phyloP scores from a whole-genome alignment of 352 stramenopile genomes.

The Pythium utonaiense region DNA sequence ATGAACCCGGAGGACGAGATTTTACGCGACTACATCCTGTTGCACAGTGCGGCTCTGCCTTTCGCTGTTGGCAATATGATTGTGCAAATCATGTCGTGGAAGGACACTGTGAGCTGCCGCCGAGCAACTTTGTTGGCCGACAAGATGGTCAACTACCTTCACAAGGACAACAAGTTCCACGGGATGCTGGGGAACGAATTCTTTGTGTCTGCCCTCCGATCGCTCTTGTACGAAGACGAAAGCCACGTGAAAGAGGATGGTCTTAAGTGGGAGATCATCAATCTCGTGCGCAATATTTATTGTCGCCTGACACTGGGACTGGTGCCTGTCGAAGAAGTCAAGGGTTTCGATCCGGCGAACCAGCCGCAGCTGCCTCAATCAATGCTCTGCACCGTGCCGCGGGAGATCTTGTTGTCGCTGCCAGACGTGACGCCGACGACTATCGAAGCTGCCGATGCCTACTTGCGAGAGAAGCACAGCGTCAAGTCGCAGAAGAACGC shows the following conservation, averaged over 20 bases:
- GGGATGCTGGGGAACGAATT: constrained; percentile 51
- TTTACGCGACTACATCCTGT: constrained; percentile 62
- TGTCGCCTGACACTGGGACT: constrained; percentile 63
- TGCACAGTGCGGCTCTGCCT: constrained; percentile 38
- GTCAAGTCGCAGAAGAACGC: constrained; percentile 83
- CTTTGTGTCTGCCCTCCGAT: constrained; percentile 54
- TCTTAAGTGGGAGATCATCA: constrained; percentile 84
- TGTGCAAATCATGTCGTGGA: constrained; percentile 63
- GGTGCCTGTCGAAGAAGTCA: constrained; percentile 71
- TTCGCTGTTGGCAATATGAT: constrained; percentile 50
- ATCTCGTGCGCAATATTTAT: constrained; percentile 81
- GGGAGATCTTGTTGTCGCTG: constrained; percentile 58
- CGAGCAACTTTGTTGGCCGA: constrained; percentile 55
- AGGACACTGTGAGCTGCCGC: constrained; percentile 68
- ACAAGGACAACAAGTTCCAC: constrained; percentile 36
- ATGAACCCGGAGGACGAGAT: constrained; percentile 53
- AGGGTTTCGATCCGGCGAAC: constrained; percentile 78
- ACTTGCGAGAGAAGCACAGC: constrained; percentile 69
- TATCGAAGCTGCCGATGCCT: constrained; percentile 44
- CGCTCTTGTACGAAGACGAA: constrained; percentile 50
- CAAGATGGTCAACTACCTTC: constrained; percentile 60
- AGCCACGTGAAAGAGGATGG: constrained; percentile 76
- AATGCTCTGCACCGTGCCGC: constrained; percentile 40
- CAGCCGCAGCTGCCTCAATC: constrained; percentile 48
- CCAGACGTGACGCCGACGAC: constrained; percentile 38